Evolutionary conservation across 495 filamentous ascomycete genomes (phyloP), one percentile per base, ranked within the genome.

Genomic region (Podospora bellae-mahoneyi): DNA sequence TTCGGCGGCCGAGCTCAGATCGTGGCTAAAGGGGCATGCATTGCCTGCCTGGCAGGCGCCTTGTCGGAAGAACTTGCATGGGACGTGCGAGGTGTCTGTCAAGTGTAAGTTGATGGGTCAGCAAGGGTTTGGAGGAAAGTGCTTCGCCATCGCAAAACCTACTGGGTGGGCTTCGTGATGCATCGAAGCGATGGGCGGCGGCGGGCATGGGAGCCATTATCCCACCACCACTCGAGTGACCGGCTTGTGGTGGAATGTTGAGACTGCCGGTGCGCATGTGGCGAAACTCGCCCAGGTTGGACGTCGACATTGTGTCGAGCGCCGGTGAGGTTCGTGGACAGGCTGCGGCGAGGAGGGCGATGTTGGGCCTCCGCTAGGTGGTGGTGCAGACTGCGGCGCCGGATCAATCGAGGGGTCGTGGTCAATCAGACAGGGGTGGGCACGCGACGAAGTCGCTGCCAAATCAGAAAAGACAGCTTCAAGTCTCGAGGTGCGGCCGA

Each of bases 61-160:
- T 80, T 96, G 91, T 60, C 92, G 88, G 81, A 93, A 99, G 88
- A 99, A 99, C 83, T 98, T 98, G 90, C 95, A 99, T 19, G 95
- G 95, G 54, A 99, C 95, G 82, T 98, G 95, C 62, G 93, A 93
- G 18, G 96, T 96, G 77, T 97, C 95, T 99, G 76, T 58, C 19
- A 66, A 61, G 64, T 74, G 73, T 62, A 63, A 55, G 44, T 9
- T 15, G 48, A 57, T 27, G 13, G 16, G 64, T 68, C 60, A 71
- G 68, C 68, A 72, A 66, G 26, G 26, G 6, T 13, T 27, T 13
- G 9, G 9, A n/a, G 26, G 9, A 27, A 6, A 59, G 66, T 18
- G 55, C 18, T 15, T 58, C 66, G 16, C 59, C 20, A 44, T 67
- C 18, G 62, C 58, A 7, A 54, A 57, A 27, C 44, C 69, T 79